Percentiles rank a stretch among this genome's conserved stretches.
Conservation (phyloP, 108 stramenopile species). For the Cyclotella kingstonii region DNA sequence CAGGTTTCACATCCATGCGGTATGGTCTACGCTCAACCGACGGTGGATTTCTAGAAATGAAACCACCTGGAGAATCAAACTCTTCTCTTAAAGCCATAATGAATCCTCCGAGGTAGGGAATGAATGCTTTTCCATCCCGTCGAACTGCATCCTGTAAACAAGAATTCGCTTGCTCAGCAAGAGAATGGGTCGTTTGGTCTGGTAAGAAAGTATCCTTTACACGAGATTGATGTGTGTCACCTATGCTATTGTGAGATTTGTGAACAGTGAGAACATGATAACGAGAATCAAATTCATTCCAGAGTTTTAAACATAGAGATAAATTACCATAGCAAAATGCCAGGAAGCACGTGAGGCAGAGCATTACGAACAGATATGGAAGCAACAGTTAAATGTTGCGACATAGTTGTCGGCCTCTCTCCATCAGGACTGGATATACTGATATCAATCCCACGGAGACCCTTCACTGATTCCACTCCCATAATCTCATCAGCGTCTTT, state of each 20-base stretch:
- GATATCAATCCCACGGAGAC: constrained; percentile 12
- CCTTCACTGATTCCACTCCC: constrained; percentile 21
- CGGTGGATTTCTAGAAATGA: constrained; percentile 71
- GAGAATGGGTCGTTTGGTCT: constrained; percentile 78
- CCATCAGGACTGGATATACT: constrained; percentile 15
- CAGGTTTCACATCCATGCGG: constrained; percentile 80
- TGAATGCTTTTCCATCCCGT: constrained; percentile 71
- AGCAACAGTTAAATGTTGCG: constrained; percentile 51
- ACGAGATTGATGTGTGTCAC: constrained; percentile 62
- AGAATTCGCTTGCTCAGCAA: constrained; percentile 80
- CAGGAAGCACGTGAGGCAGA: constrained; percentile 79
- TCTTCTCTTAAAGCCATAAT: constrained; percentile 83
- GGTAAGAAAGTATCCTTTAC: constrained; percentile 75
- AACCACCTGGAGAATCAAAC: constrained; percentile 79
- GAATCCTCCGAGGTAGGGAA: constrained; percentile 82
- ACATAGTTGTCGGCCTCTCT: constrained; percentile 2
- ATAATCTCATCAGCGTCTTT: constrained; percentile 3
- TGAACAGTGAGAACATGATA: neutral
- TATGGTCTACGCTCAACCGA: constrained; percentile 78
- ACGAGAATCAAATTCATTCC: neutral
- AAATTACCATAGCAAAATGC: constrained; percentile 60
- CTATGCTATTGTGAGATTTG: constrained; percentile 41
- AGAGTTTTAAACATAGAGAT: neutral
- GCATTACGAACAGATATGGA: constrained; percentile 80
- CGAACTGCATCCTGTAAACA: constrained; percentile 77